A percentile compares a stretch with the other conserved stretches of the same genome.
Conservation (phyloP, 805 yeast genomes). For the Suhomyces faveliae region DNA sequence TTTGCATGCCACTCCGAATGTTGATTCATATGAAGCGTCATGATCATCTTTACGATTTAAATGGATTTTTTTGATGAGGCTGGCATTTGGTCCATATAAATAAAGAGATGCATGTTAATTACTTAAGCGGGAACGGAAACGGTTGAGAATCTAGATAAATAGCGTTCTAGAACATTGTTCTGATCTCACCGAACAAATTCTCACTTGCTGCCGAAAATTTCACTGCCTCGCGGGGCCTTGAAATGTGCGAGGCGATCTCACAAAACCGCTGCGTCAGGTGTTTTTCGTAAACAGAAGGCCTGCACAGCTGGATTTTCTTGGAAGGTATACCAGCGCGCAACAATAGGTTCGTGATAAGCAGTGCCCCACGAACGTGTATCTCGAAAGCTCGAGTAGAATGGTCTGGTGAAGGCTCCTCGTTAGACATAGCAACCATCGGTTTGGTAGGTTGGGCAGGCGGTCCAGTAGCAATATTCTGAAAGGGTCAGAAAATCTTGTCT, state of each 20-base stretch:
- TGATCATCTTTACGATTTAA: not conserved
- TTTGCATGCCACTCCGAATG: not conserved
- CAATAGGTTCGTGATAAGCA: not conserved
- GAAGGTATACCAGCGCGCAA: not conserved
- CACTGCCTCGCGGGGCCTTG: not conserved
- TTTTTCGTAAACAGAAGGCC: not conserved
- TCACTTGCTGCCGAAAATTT: not conserved
- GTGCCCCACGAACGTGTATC: not conserved
- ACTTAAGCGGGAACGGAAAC: constrained; percentile 1
- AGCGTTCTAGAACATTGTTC: constrained; percentile 1
- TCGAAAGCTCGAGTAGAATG: too few relatives aligned
- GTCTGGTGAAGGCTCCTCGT: too few relatives aligned
- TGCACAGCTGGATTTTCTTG: not conserved
- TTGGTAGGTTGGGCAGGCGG: too few relatives aligned
- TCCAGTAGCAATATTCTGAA: not conserved
- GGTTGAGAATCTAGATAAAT: not conserved
- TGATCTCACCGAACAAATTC: not conserved
- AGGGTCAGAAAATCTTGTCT: not conserved
- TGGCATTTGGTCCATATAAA: constrained; percentile 1
- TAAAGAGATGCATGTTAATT: not conserved
- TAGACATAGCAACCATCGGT: too few relatives aligned
- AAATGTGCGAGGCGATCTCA: not conserved
- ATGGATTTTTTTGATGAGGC: not conserved
- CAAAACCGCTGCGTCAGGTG: not conserved
- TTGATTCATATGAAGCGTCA: not conserved